Evolutionary conservation across 345 rosid genomes (phyloP), one percentile per base, ranked within the genome.

Genomic region (Populus nigra): DNA sequence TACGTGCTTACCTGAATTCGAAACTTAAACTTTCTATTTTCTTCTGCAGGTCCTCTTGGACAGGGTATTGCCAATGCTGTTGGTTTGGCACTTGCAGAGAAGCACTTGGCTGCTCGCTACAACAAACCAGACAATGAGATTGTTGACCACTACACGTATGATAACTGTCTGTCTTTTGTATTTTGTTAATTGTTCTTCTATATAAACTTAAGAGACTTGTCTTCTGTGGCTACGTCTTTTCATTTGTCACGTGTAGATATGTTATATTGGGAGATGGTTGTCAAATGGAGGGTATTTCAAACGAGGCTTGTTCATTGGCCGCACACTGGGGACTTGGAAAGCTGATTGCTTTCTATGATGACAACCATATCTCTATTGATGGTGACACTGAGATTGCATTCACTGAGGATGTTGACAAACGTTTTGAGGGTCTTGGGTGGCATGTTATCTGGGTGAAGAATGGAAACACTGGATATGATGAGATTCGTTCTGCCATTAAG

Each of bases 401-500:
- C 78, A 96, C 99, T 1, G 99, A 96, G 92, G 81, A 62, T 33
- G 99, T 92, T 20, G 97, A 86, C 50, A 72, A 69, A 70, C 97
- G 99, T 76, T 96, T 92, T 23, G 99, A 96, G 90, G 98, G 87
- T 65, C 99, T 94, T 75, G 99, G 99, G 41, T 96, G 99, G 99
- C 98, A 96, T 76, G 98, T 96, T 62, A 94, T 96, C 79, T 92
- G 97, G 99, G 99, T 96, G 84, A 94, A 96, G 93, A 94, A 94
- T 78, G 99, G 99, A 77, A 94, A 96, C 91, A 94, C 88, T 69
- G 98, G 99, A 63, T 96, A 94, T 78, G 98, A 94, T 79, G 98
- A 94, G n/a, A 94, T 96, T 72, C 95, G 99, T 72, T 97, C 98
- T 83, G 99, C 99, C 79, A 92, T 96, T 67, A 90, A 92, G 91